Conservation (phyloP, 2,329 filamentous ascomycete species). For the Keithomyces neogunnii region DNA sequence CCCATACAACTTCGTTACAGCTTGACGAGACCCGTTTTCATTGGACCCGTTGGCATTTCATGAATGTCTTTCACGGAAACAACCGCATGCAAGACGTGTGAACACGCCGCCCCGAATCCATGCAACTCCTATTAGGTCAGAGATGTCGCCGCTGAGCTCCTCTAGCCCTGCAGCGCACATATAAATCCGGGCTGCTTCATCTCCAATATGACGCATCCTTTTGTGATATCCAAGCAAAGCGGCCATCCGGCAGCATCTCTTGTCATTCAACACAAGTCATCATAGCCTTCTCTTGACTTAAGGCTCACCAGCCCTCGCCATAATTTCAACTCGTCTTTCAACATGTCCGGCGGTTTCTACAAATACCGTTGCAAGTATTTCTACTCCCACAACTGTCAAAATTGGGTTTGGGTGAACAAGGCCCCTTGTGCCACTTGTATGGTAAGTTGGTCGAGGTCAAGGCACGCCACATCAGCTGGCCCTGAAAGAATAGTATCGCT, state of each 20-base stretch:
- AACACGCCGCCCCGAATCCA: constrained; percentile 3
- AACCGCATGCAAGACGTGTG: constrained; percentile 2
- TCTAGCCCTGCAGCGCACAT: background rate
- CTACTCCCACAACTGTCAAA: constrained; percentile 39
- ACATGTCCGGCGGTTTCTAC: constrained; percentile 34
- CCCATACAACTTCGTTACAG: too few relatives aligned
- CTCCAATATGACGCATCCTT: too few relatives aligned
- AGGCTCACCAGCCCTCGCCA: background rate
- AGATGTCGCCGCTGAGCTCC: constrained; percentile 1
- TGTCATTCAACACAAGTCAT: background rate
- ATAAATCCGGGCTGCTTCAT: too few relatives aligned
- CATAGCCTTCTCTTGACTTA: background rate
- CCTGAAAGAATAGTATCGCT: background rate
- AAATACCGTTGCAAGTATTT: constrained; percentile 50
- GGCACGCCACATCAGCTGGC: background rate
- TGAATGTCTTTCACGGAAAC: constrained; percentile 7
- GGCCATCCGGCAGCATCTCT: too few relatives aligned
- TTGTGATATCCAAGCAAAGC: too few relatives aligned
- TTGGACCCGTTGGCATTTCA: too few relatives aligned
- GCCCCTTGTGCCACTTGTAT: constrained; percentile 40
- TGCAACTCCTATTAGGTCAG: background rate
- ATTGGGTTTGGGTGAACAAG: constrained; percentile 47
- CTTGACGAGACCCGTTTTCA: too few relatives aligned
- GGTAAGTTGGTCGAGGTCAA: constrained; percentile 25
- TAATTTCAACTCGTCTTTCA: constrained; percentile 1